Percentiles rank a stretch among this genome's conserved stretches.
Evolutionary conservation across 2,329 filamentous ascomycete species (phyloP).

Genomic region (Penicillium sp.): DNA sequence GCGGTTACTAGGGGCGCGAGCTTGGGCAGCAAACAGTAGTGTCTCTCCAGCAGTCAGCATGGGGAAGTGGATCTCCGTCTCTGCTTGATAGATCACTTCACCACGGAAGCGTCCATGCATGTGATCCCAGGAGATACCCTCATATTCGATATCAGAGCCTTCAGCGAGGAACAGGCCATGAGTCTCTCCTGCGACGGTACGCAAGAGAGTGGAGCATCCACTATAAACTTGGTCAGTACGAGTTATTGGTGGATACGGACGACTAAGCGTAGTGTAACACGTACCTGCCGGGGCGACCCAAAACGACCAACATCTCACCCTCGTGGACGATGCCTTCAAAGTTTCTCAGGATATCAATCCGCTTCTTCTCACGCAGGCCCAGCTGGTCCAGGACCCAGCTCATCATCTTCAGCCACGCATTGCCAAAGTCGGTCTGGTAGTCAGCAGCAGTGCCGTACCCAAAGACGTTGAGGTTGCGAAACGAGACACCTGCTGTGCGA

Average conservation of each 20-base stretch:
- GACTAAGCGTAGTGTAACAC: background rate
- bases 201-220: slow-evolving; percentile 78
- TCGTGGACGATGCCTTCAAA: slow-evolving; percentile 64
- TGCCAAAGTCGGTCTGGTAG: slow-evolving; percentile 49
- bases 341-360: slow-evolving; percentile 61
- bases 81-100: slow-evolving; percentile 82
- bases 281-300: slow-evolving; percentile 52
- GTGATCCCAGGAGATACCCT: slow-evolving; percentile 63
- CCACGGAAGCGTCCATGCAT: slow-evolving; percentile 79
- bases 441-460: slow-evolving; percentile 48
- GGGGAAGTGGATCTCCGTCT: slow-evolving; percentile 80
- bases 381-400: slow-evolving; percentile 31
- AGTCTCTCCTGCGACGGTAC: slow-evolving; percentile 80
- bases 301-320: slow-evolving; percentile 59
- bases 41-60: slow-evolving; percentile 76
- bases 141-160: slow-evolving; percentile 76
- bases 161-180: slow-evolving; percentile 75
- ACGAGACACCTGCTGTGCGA: slow-evolving; percentile 44
- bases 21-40: slow-evolving; percentile 71
- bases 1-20: slow-evolving; percentile 51
- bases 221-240: slow-evolving; percentile 20
- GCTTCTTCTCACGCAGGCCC: slow-evolving; percentile 36
- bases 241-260: background rate
- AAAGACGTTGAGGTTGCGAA: slow-evolving; percentile 48
- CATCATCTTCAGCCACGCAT: slow-evolving; percentile 43